Evolutionary conservation across 441 rosid genomes (phyloP).

Genomic region (Francoa sonchifolia): DNA sequence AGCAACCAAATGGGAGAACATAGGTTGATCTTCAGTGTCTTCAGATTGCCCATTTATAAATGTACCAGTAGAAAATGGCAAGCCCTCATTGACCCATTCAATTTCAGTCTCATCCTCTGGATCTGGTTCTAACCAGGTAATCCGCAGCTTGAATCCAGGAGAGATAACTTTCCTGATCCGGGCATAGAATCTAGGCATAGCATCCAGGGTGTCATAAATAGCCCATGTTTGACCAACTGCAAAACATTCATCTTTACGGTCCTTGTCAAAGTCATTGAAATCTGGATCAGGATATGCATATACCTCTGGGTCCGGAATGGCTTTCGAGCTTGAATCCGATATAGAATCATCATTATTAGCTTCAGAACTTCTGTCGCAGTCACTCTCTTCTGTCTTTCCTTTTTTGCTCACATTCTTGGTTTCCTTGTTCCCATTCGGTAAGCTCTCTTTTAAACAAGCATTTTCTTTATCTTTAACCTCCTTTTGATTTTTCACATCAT

Average conservation of each 20-base stretch:
- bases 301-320: conserved; percentile 18
- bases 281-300: conserved; percentile 44
- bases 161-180: conserved; percentile 30
- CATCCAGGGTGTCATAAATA: conserved; percentile 36
- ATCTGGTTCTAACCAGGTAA: conserved; percentile 54
- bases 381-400: conserved; percentile 16
- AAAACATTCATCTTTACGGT: conserved; percentile 28
- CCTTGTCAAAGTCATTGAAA: conserved; percentile 40
- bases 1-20: conserved; percentile 51
- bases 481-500: conserved; percentile 18
- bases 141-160: conserved; percentile 29
- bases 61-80: conserved; percentile 52
- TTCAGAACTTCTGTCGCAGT: conserved; percentile 13
- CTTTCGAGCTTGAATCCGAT: conserved; percentile 18
- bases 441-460: conserved; percentile 14
- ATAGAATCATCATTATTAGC: conserved; percentile 12
- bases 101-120: conserved; percentile 33
- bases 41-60: conserved; percentile 33
- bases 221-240: conserved; percentile 51
- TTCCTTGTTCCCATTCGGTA: conserved; percentile 16
- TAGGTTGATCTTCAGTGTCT: conserved; percentile 21
- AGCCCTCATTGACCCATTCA: conserved; percentile 25
- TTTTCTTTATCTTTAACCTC: conserved; percentile 13
- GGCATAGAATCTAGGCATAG: conserved; percentile 68
- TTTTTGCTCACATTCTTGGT: conserved; percentile 17